Evolutionary conservation across 257 asterid species (phyloP).

Genomic region (Penstemon davidsonii): DNA sequence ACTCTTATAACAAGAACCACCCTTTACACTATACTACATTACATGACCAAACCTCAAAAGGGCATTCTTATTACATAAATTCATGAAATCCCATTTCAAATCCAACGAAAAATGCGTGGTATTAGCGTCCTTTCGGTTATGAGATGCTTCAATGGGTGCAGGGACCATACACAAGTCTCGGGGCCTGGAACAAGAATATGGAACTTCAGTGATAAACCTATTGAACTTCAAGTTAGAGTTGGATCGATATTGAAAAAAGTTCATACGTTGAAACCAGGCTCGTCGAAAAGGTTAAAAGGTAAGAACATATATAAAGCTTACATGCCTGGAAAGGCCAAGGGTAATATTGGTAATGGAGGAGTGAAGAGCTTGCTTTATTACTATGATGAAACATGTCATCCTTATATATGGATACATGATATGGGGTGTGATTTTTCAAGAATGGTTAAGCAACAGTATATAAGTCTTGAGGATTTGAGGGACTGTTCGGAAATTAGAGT

Average conservation of each 20-base stretch:
- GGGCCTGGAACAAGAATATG: constrained; percentile 73
- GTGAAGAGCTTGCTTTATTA: constrained; percentile 63
- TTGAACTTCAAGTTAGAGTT: constrained; percentile 76
- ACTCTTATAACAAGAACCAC: not conserved
- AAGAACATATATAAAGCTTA: constrained; percentile 78
- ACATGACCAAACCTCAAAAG: constrained; percentile 8
- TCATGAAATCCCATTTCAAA: not conserved
- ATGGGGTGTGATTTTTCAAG: constrained; percentile 65
- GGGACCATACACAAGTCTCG: constrained; percentile 57
- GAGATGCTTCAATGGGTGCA: constrained; percentile 70
- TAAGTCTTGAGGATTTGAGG: constrained; percentile 78
- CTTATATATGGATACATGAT: constrained; percentile 88
- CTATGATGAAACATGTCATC: constrained; percentile 85
- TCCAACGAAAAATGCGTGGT: constrained; percentile 31
- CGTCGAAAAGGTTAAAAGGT: constrained; percentile 65
- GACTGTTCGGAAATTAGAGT: constrained; percentile 78
- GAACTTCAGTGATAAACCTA: constrained; percentile 63
- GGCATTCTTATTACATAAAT: not conserved
- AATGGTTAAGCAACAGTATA: constrained; percentile 84
- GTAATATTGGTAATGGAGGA: constrained; percentile 39
- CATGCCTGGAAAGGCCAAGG: constrained; percentile 60
- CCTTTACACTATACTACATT: not conserved
- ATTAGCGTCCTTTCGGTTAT: constrained; percentile 46
- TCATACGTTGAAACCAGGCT: constrained; percentile 72
- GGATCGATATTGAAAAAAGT: constrained; percentile 75